Evolutionary conservation across 768 basidiomycete genomes (phyloP).

Genomic region (Suillus plorans): DNA sequence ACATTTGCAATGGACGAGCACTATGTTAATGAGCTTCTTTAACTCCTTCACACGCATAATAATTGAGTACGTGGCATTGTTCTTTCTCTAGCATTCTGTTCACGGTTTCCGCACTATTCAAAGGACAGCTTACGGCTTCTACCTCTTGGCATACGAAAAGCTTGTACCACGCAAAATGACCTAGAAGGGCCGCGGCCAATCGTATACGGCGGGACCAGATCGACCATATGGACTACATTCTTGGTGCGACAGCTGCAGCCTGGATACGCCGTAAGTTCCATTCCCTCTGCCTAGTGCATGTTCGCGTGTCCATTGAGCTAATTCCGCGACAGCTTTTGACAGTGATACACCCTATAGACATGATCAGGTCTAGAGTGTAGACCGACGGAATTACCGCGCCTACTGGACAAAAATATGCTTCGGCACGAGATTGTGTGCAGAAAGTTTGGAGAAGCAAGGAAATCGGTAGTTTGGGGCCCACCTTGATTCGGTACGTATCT

Average conservation of each 20-base stretch:
- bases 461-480: conserved; percentile 80
- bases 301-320: conserved; percentile 8
- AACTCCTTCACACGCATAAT: too few species aligned
- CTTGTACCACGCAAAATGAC: conserved; percentile 55
- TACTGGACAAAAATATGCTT: conserved; percentile 79
- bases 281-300: background rate
- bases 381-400: conserved; percentile 82
- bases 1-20: too few species aligned
- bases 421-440: conserved; percentile 78
- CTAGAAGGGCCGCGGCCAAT: conserved; percentile 35
- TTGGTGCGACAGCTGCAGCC: conserved; percentile 92
- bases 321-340: conserved; percentile 65
- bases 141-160: too few species aligned
- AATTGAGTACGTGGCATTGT: too few species aligned
- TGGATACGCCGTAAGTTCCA: conserved; percentile 78
- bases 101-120: too few species aligned
- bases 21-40: too few species aligned
- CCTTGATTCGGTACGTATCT: conserved; percentile 75
- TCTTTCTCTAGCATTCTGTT: too few species aligned
- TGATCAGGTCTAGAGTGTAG: conserved; percentile 95
- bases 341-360: conserved; percentile 94
- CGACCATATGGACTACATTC: conserved; percentile 69
- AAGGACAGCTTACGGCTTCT: too few species aligned
- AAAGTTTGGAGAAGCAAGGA: conserved; percentile 86
- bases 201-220: conserved; percentile 76